Evolutionary conservation across 108 stramenopile genomes (phyloP).

Genomic region (Cylindrotheca closterium): DNA sequence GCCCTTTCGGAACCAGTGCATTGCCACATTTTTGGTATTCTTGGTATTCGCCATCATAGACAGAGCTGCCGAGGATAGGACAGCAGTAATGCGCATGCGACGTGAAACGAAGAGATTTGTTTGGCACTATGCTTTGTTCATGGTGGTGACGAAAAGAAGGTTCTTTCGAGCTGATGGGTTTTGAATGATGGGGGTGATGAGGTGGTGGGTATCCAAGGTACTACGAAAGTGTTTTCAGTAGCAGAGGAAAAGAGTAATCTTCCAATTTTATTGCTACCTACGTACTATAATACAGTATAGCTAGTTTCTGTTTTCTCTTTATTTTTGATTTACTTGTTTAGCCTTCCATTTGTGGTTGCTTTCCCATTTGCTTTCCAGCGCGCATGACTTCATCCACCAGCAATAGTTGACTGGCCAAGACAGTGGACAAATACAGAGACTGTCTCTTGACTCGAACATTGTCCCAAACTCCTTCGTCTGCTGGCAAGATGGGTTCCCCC

Average conservation of each 20-base stretch:
- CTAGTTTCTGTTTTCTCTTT: too few relatives aligned
- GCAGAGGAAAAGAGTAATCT: too few relatives aligned
- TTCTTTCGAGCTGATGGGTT: too few relatives aligned
- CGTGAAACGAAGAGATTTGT: background rate
- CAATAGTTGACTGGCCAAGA: slow-evolving; percentile 96
- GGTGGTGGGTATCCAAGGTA: too few relatives aligned
- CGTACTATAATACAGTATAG: too few relatives aligned
- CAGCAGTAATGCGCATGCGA: background rate
- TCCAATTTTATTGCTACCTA: too few relatives aligned
- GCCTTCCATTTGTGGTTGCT: slow-evolving; percentile 31
- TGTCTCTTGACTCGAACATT: slow-evolving; percentile 97
- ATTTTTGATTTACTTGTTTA: too few relatives aligned
- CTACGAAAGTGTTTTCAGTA: too few relatives aligned
- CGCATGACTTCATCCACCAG: slow-evolving; percentile 99
- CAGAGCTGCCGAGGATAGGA: background rate
- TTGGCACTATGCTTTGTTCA: too few relatives aligned
- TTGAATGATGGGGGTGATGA: too few relatives aligned
- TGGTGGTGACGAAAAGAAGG: too few relatives aligned
- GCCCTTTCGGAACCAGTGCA: slow-evolving; percentile 95
- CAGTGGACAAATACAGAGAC: slow-evolving; percentile 89
- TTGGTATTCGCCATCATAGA: background rate
- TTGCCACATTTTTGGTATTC: slow-evolving; percentile 16
- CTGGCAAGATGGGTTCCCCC: slow-evolving; percentile 94
- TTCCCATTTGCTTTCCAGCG: slow-evolving; percentile 98
- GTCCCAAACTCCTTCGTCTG: slow-evolving; percentile 96